Percentiles rank a stretch among this genome's conserved stretches.
These are phyloP conservation scores for Heritiera littoralis DNA, from an alignment of 345 rosid species.

Conservation along the genomic window DNA sequence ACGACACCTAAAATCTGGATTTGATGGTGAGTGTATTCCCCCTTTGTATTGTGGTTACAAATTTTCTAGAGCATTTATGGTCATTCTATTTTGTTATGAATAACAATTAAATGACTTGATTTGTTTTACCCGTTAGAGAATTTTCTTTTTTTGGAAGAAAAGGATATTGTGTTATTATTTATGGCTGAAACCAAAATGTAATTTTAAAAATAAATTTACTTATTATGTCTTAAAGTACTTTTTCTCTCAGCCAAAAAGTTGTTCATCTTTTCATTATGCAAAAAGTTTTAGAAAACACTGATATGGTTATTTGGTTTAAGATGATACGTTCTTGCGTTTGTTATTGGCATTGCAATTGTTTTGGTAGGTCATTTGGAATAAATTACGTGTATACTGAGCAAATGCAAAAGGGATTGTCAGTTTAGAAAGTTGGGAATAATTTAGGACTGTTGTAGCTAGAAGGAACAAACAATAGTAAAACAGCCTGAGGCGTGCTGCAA, in stretches of 20 bases:
- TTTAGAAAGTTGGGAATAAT: neutral
- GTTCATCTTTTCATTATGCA: too few species aligned
- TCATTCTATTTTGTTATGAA: neutral
- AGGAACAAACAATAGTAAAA: too few species aligned
- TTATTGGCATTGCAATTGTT: neutral
- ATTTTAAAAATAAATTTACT: too few species aligned
- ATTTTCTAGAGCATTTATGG: neutral
- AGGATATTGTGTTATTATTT: neutral
- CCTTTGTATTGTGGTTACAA: slow-evolving; percentile 40
- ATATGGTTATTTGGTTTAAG: neutral
- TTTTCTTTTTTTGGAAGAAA: neutral
- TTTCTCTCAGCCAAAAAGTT: too few species aligned
- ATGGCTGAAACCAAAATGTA: too few species aligned
- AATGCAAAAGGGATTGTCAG: neutral
- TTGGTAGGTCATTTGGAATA: too few species aligned
- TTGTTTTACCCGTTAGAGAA: neutral
- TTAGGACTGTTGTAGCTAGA: too few species aligned
- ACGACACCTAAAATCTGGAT: slow-evolving; percentile 91
- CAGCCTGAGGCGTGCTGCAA: too few species aligned
- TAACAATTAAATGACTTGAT: neutral
- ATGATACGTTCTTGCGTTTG: neutral
- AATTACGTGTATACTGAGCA: neutral
- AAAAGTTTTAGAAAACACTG: neutral
- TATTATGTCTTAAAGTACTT: too few species aligned
- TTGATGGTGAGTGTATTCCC: slow-evolving; percentile 60